Conservation (phyloP, 2,329 filamentous ascomycete genomes). For the Fusarium fracticaudum region DNA sequence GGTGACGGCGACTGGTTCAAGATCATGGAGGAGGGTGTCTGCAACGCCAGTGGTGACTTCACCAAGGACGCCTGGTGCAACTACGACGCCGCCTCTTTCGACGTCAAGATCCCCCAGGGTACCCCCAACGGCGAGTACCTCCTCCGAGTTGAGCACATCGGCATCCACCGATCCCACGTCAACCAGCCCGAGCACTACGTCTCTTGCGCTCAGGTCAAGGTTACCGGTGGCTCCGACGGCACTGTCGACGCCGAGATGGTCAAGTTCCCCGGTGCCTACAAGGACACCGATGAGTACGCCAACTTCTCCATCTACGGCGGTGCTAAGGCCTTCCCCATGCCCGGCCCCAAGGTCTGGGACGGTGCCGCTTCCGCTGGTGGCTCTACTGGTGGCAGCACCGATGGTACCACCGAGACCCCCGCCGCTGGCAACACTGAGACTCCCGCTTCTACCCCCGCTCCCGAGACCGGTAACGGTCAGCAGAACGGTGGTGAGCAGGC, state of each 20-base stretch:
- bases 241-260: slow-evolving; percentile 19
- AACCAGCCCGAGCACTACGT: slow-evolving; percentile 26
- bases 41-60: slow-evolving; percentile 18
- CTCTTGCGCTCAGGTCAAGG: slow-evolving; percentile 19
- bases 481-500: background rate
- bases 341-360: slow-evolving; percentile 14
- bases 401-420: background rate
- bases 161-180: slow-evolving; percentile 16
- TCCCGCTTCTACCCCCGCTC: background rate
- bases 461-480: background rate
- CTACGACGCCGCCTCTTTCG: slow-evolving; percentile 7
- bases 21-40: slow-evolving; percentile 26
- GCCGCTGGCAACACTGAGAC: background rate
- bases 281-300: slow-evolving; percentile 9
- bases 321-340: slow-evolving; percentile 17
- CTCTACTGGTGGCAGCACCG: background rate
- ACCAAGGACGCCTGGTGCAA: slow-evolving; percentile 27
- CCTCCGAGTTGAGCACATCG: slow-evolving; percentile 24
- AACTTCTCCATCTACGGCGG: slow-evolving; percentile 25
- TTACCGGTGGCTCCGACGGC: slow-evolving; percentile 11
- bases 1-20: slow-evolving; percentile 17
- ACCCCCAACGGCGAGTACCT: slow-evolving; percentile 19
- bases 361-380: background rate
- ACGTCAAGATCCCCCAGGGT: slow-evolving; percentile 18
- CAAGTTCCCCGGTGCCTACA: slow-evolving; percentile 25